A percentile compares a stretch with the other conserved stretches of the same genome.
These are phyloP conservation scores for Leccinum fibrillosum DNA, from an alignment of 768 basidiomycete species.

Conservation along the genomic window DNA sequence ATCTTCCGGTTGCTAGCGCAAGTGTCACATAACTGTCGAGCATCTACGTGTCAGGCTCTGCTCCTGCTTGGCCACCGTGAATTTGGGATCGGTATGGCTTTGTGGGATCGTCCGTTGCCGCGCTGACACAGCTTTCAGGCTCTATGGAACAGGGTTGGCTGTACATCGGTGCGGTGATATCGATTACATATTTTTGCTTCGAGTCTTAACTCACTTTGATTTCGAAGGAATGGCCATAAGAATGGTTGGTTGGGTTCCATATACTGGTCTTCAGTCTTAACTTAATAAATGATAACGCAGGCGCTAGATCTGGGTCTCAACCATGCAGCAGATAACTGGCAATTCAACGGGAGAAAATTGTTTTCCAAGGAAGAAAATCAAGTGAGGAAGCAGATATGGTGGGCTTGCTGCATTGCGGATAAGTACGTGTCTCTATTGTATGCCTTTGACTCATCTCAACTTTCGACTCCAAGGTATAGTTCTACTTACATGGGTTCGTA, in stretches of 20 bases:
- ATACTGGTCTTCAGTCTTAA: neutral
- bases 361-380: conserved; percentile 69
- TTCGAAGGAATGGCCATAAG: conserved; percentile 64
- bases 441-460: conserved; percentile 1
- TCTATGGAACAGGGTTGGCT: conserved; percentile 86
- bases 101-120: neutral
- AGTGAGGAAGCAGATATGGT: conserved; percentile 75
- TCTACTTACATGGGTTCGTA: conserved; percentile 69
- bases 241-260: conserved; percentile 49
- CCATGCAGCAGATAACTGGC: conserved; percentile 75
- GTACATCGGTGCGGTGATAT: conserved; percentile 53
- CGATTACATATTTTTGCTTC: neutral
- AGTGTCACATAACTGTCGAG: conserved; percentile 62
- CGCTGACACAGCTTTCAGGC: conserved; percentile 30
- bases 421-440: conserved; percentile 43
- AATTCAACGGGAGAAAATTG: conserved; percentile 53
- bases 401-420: conserved; percentile 69
- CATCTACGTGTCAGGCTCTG: conserved; percentile 77
- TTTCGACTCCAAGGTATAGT: conserved; percentile 46
- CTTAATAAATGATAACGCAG: conserved; percentile 33
- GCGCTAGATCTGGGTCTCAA: conserved; percentile 81
- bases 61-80: conserved; percentile 80
- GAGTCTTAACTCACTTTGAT: conserved; percentile 1
- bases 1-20: conserved; percentile 40
- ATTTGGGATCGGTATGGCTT: conserved; percentile 68